A percentile compares a stretch with the other conserved stretches of the same genome.
phyloP scores from a whole-genome alignment of 345 rosid genomes.

The Trapa bicornis region DNA sequence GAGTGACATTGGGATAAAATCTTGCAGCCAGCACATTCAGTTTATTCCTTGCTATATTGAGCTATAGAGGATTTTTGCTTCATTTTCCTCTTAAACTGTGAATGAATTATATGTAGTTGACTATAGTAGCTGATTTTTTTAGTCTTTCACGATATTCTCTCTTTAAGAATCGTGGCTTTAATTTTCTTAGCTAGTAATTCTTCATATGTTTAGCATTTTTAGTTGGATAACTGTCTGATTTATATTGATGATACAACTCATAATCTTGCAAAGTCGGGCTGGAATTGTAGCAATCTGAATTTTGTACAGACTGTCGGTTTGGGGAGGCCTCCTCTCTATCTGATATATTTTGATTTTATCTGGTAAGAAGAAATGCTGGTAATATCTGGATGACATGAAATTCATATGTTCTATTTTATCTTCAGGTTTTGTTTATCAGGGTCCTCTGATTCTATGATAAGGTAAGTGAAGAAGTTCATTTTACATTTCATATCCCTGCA shows the following conservation, averaged over 20 bases:
- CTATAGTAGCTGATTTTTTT: conserved; percentile 3
- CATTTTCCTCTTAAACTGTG: not conserved
- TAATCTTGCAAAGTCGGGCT: no score
- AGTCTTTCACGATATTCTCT: no score
- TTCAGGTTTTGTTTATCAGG: conserved; percentile 96
- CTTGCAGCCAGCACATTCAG: not conserved
- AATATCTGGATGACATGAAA: conserved; percentile 7
- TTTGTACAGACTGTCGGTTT: no score
- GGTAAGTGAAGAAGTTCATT: conserved; percentile 28
- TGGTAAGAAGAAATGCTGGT: not conserved
- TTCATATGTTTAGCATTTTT: not conserved
- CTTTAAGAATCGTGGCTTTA: no score
- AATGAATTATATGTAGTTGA: not conserved
- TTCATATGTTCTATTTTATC: conserved; percentile 9
- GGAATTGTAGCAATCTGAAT: no score
- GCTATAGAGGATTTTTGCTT: not conserved
- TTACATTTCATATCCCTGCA: not conserved
- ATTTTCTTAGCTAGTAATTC: no score
- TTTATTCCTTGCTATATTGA: not conserved
- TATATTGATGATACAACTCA: no score
- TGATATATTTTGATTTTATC: no score
- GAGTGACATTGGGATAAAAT: not conserved
- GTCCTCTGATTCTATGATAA: conserved; percentile 98
- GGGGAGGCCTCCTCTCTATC: no score
- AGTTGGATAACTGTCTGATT: not conserved